Conservation (phyloP, 805 yeast genomes). For the Kodamaea sagamina region DNA sequence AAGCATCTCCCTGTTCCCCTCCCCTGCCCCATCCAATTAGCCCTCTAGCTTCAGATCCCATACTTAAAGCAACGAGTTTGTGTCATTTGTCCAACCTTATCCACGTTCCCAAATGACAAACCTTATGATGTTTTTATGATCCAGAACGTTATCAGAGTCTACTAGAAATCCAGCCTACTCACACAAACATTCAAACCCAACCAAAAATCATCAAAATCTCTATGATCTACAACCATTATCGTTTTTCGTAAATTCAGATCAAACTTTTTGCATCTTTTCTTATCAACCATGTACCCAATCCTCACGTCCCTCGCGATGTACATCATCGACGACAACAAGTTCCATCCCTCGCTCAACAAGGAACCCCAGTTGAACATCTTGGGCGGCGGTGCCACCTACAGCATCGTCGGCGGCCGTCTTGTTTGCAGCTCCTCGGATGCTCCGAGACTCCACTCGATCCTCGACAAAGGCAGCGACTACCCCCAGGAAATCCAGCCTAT, state of each 20-base stretch:
- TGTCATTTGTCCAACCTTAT: no score
- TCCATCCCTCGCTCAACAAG: conserved; percentile 40
- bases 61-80: no score
- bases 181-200: no score
- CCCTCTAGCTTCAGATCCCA: no score
- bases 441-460: conserved; percentile 33
- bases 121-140: no score
- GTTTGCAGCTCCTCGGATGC: conserved; percentile 52
- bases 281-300: conserved; percentile 9
- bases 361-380: conserved; percentile 51
- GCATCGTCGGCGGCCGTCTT: conserved; percentile 71
- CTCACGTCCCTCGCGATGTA: conserved; percentile 82
- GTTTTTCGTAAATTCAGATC: no score
- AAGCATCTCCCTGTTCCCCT: no score
- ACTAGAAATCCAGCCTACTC: no score
- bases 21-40: no score
- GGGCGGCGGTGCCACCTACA: conserved; percentile 92
- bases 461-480: conserved; percentile 81
- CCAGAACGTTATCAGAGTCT: no score
- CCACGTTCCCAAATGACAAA: no score
- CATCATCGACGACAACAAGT: conserved; percentile 83
- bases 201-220: no score
- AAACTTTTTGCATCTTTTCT: neutral
- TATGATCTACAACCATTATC: neutral
- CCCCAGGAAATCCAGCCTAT: conserved; percentile 49